These are phyloP conservation scores for Aciculoconidium aculeatum DNA, from an alignment of 805 yeast species.

Conservation along the genomic window DNA sequence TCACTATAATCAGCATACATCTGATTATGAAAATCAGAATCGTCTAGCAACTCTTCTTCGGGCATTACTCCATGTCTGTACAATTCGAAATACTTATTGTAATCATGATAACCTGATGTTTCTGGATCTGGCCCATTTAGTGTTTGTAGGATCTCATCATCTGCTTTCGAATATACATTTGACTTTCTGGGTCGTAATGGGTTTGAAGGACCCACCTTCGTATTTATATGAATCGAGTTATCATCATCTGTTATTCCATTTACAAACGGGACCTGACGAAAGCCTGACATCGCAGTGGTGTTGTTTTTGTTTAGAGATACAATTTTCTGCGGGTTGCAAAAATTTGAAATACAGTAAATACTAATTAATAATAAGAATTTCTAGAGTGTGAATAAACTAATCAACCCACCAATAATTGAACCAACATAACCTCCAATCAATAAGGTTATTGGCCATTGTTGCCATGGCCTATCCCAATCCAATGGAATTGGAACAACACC, in stretches of 20 bases:
- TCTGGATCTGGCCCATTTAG: slow-evolving; percentile 1
- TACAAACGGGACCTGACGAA: slow-evolving; percentile 31
- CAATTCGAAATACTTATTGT: slow-evolving; percentile 8
- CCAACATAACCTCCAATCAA: slow-evolving; percentile 75
- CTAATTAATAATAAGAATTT: no score
- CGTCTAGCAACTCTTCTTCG: slow-evolving; percentile 1
- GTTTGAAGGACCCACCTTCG: slow-evolving; percentile 31
- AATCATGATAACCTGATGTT: slow-evolving; percentile 2
- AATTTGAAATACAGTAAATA: neutral
- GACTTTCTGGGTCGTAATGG: slow-evolving; percentile 20
- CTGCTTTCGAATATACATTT: slow-evolving; percentile 11
- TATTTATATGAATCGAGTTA: slow-evolving; percentile 34
- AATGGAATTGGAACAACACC: slow-evolving; percentile 92
- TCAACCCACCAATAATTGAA: slow-evolving; percentile 51
- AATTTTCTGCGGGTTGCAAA: neutral
- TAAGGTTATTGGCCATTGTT: slow-evolving; percentile 88
- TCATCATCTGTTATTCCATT: slow-evolving; percentile 39
- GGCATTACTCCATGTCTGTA: slow-evolving; percentile 8
- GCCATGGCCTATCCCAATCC: slow-evolving; percentile 99
- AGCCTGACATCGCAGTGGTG: slow-evolving; percentile 12
- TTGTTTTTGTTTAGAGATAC: neutral
- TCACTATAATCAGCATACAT: no score
- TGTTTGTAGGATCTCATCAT: slow-evolving; percentile 14
- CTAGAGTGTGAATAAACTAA: slow-evolving; percentile 5
- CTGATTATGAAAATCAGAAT: slow-evolving; percentile 1